phyloP scores from a whole-genome alignment of 2,329 filamentous ascomycete genomes.

The Colletotrichum liriopes region DNA sequence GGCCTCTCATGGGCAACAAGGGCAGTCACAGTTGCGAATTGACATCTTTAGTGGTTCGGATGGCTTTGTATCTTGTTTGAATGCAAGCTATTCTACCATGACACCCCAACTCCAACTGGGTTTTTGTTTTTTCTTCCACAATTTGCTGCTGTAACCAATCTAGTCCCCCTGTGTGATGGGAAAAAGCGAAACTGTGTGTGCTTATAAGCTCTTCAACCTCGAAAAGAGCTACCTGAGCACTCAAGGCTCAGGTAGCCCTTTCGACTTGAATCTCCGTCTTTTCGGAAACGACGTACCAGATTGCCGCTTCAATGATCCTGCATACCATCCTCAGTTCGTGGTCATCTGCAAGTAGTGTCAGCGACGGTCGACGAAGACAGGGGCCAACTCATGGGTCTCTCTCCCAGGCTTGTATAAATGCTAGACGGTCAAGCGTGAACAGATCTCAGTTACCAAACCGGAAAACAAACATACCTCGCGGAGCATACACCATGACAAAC shows the following conservation, averaged over 20 bases:
- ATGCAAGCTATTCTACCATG: neutral
- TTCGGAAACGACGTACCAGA: slow-evolving; percentile 75
- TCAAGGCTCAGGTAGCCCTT: slow-evolving; percentile 27
- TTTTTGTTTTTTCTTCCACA: neutral
- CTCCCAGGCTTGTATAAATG: neutral
- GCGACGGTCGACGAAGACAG: neutral
- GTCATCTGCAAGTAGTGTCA: slow-evolving; percentile 59
- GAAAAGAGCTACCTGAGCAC: neutral
- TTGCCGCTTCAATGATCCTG: slow-evolving; percentile 80
- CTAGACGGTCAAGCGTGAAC: neutral
- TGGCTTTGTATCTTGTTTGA: neutral
- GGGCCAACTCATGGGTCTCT: neutral
- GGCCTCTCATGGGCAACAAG: neutral
- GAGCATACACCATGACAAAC: slow-evolving; percentile 89
- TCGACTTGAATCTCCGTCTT: slow-evolving; percentile 55
- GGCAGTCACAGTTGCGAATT: no score
- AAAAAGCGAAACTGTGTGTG: neutral
- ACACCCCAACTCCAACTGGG: neutral
- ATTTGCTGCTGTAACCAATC: neutral
- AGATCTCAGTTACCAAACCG: no score
- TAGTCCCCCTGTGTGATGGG: neutral
- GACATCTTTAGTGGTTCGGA: no score
- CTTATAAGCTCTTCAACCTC: slow-evolving; percentile 23
- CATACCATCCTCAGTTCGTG: slow-evolving; percentile 78
- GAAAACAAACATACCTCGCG: slow-evolving; percentile 63